Conservation (phyloP, 305 asterid species). For the Petunia hybrid region DNA sequence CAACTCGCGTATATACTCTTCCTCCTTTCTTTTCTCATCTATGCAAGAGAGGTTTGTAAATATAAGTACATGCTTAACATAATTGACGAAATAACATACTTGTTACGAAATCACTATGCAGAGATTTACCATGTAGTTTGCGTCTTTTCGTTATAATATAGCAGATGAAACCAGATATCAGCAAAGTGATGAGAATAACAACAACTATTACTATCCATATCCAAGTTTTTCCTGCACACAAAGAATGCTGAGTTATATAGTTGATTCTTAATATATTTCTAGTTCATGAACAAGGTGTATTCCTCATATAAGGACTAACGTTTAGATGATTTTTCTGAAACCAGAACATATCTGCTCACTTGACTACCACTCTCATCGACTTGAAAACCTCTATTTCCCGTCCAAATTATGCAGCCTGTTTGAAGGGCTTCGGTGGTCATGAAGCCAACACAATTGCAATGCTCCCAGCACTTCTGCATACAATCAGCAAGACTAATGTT, state of each 20-base stretch:
- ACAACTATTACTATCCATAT: too few relatives aligned
- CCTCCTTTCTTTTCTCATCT: slow-evolving; percentile 29
- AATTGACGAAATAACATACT: slow-evolving; percentile 11
- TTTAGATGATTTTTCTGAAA: too few relatives aligned
- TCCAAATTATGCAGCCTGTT: slow-evolving; percentile 41
- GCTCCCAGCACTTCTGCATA: slow-evolving; percentile 40
- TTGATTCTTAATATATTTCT: too few relatives aligned
- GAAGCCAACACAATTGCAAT: slow-evolving; percentile 43
- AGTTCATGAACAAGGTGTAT: too few relatives aligned
- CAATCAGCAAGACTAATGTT: slow-evolving; percentile 38
- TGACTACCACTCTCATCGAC: slow-evolving; percentile 20
- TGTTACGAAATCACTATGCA: too few relatives aligned
- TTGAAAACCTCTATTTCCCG: neutral
- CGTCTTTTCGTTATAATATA: too few relatives aligned
- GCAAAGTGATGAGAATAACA: too few relatives aligned
- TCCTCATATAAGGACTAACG: too few relatives aligned
- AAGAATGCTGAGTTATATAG: too few relatives aligned
- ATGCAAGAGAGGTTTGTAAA: neutral
- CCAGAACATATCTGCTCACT: neutral
- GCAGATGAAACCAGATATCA: too few relatives aligned
- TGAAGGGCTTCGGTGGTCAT: neutral
- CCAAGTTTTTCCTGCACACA: too few relatives aligned
- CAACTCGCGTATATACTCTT: slow-evolving; percentile 35
- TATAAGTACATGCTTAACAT: slow-evolving; percentile 28
- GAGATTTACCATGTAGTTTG: too few relatives aligned